Evolutionary conservation across 2,329 filamentous ascomycete genomes (phyloP), one percentile per base, ranked within the genome.

Genomic region (Hyphodiscus sp.): DNA sequence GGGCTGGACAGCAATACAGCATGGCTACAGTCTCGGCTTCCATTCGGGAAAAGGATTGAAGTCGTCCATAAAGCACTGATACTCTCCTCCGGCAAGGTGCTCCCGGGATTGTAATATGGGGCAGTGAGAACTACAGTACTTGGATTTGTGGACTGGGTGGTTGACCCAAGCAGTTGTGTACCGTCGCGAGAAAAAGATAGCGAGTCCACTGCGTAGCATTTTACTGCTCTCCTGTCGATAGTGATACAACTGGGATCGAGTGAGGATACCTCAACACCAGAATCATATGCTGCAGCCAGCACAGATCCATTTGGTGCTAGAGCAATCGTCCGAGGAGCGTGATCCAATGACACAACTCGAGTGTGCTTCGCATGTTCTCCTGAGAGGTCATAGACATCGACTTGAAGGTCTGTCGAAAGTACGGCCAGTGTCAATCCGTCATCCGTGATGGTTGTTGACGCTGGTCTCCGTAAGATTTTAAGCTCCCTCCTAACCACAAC

Each of bases 241-340:
- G 80, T 70, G 26, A 85, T 64, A 23, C 81, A 82, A 50, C 76
- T 80, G 2, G 84, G 75, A 47, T 81, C 81, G 41, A 95, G 73
- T 5, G 89, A 87, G 26, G 88, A 84, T 0, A 96, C 87, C 68
- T 96, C 91, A 58, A 96, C 91, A n/a, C 88, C 89, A 52, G 88
- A 87, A 65, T 90, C 84, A 69, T 91, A 95, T 8, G 90, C 90
- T 16, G 89, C 86, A 20, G 91, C 91, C 45, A 96, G 72, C 15
- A 96, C 87, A 44, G 85, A 83, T 20, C 89, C 89, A 58, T 86
- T 88, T 1, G 90, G 89, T 0, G 90, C 92, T 29, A 96, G 73
- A 16, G 87, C 85, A 59, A 96, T 86, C 15, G 89, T 83, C 51
- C 85, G 82, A 9, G 91, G 89, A 52, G 82, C 81, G 68, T 94